Conservation (phyloP, 768 basidiomycete species). For the Boletellus ananiceps region DNA sequence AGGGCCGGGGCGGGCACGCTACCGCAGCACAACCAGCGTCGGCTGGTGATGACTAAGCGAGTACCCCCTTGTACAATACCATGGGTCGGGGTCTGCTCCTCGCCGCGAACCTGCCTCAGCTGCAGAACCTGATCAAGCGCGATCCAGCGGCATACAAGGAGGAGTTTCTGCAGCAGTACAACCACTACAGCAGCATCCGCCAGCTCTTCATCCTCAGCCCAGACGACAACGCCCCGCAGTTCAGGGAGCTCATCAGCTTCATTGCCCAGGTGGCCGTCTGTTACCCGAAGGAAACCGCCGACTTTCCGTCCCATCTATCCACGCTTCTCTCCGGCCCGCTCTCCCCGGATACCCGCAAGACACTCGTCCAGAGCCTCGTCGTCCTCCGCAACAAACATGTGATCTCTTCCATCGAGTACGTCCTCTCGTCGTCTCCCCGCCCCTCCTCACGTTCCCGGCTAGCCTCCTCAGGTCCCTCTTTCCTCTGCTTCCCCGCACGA, state of each 20-base stretch:
- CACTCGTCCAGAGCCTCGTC: conserved; percentile 85
- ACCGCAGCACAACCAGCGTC: not conserved
- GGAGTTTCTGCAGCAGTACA: conserved; percentile 96
- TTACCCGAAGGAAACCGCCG: conserved; percentile 86
- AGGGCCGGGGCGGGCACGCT: conserved; percentile 30
- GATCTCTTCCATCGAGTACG: conserved; percentile 88
- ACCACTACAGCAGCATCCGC: conserved; percentile 84
- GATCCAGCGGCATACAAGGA: conserved; percentile 88
- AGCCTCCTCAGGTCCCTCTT: conserved; percentile 91
- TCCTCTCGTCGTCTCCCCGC: conserved; percentile 4
- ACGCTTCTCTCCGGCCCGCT: conserved; percentile 71
- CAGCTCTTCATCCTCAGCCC: conserved; percentile 82
- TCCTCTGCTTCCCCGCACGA: conserved; percentile 90
- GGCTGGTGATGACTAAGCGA: not conserved
- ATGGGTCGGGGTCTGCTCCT: conserved; percentile 30
- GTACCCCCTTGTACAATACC: not conserved
- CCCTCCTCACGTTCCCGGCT: conserved; percentile 4
- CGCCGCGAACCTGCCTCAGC: conserved; percentile 86
- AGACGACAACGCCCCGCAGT: conserved; percentile 79
- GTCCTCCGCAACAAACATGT: conserved; percentile 92
- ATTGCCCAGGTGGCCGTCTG: conserved; percentile 76
- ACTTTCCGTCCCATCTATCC: conserved; percentile 79
- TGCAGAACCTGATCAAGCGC: conserved; percentile 96
- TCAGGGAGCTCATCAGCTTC: conserved; percentile 85
- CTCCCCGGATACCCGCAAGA: conserved; percentile 76